Evolutionary conservation across 495 filamentous ascomycete species (phyloP), one percentile per base, ranked within the genome.

Genomic region (Lichenothelia convexa): DNA sequence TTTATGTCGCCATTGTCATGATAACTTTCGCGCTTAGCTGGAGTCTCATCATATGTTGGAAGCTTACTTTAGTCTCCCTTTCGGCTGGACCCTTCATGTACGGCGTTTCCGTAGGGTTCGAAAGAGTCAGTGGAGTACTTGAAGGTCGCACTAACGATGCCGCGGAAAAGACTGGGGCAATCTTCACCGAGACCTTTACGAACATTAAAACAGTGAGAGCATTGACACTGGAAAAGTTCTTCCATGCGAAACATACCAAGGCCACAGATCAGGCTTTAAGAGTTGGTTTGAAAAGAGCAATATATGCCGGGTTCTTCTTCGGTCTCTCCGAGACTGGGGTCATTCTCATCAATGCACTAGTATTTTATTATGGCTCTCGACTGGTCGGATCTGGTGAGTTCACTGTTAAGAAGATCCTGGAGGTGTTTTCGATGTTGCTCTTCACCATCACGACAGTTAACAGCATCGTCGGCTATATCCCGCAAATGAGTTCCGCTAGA

Each of bases 121-220:
- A 75, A 9, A 45, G 51, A 2, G 55, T 77, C 13, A 78, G 70
- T 46, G 68, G 62, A 7, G 64, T 66, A 34, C 91, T 79, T 79
- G 86, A 94, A 45, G 55, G 57, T 12, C 59, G 57, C 38, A 75
- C 67, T 45, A 78, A 79, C 44, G 59, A 70, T 21, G 71, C 71
- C 1, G 65, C 67, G 12, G 62, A 63, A 12, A 39, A 55, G 3
- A 61, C 70, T 0, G 64, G 64, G 18, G 55, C 65, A 19, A 63
- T 87, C 17, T 71, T 87, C 40, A 67, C 64, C 4, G 87, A 94
- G 54, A 80, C 80, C 0, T 81, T 95, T 41, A 57, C 68, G 24
- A 85, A 87, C 49, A 78, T 94, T 50, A 68, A 73, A 24, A 80
- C 84, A 5, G 82, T 95, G 12, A 63, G 79, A 24, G 71, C 78